Evolutionary conservation across 2,329 filamentous ascomycete species (phyloP).

Genomic region (Nannizzia gypsea): DNA sequence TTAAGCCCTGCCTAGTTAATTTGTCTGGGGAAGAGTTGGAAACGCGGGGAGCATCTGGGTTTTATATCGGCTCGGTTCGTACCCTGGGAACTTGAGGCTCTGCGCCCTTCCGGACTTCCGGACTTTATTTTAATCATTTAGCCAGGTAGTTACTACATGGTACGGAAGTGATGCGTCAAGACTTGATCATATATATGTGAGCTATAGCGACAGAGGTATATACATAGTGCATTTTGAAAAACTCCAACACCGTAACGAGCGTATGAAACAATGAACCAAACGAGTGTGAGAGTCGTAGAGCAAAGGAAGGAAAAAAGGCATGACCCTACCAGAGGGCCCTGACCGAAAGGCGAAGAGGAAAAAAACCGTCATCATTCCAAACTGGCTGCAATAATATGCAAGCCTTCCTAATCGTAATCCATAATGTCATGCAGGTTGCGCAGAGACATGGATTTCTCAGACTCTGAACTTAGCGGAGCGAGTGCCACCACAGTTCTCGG

Average conservation of each 20-base stretch:
- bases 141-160: too few species aligned
- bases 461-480: constrained; percentile 1
- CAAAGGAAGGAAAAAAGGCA: neutral
- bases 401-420: neutral
- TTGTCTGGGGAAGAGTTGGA: neutral
- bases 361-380: neutral
- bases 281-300: neutral
- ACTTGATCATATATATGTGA: neutral
- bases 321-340: neutral
- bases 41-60: neutral
- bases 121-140: too few species aligned
- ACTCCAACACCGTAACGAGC: neutral
- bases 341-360: neutral
- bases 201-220: neutral
- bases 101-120: neutral
- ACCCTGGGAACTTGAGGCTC: neutral
- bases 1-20: neutral
- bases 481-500: neutral
- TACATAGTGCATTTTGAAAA: neutral
- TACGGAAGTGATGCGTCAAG: neutral
- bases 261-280: neutral
- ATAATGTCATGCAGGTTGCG: neutral
- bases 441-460: neutral
- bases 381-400: neutral
- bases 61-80: neutral